phyloP scores from a whole-genome alignment of 2,329 filamentous ascomycete species.

The Aspergillus transmontanensis region DNA sequence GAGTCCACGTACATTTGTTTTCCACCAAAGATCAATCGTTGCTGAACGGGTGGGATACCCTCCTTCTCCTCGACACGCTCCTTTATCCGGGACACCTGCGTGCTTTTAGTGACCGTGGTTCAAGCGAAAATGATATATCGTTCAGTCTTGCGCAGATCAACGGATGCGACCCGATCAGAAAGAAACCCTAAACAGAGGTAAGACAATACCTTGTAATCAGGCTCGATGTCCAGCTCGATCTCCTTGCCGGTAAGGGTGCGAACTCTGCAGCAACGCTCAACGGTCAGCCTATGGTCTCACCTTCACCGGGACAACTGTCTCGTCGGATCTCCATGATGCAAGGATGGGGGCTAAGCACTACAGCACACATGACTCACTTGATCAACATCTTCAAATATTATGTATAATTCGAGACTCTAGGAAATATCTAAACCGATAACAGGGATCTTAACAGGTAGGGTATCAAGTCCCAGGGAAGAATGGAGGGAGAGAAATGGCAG shows the following conservation, averaged over 20 bases:
- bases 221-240: slow-evolving; percentile 97
- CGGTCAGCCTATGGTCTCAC: slow-evolving; percentile 6
- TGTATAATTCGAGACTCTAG: not conserved
- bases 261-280: slow-evolving; percentile 62
- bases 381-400: slow-evolving; percentile 49
- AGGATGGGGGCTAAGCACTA: not conserved
- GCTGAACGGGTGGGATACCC: slow-evolving; percentile 94
- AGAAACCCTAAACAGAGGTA: not conserved
- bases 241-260: slow-evolving; percentile 97
- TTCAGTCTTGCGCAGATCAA: not conserved
- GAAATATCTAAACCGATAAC: not conserved
- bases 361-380: slow-evolving; percentile 43
- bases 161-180: not conserved
- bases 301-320: not conserved
- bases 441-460: not conserved
- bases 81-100: slow-evolving; percentile 90
- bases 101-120: not conserved
- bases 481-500: slow-evolving; percentile 12
- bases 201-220: slow-evolving; percentile 76
- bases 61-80: slow-evolving; percentile 99
- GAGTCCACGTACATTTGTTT: slow-evolving; percentile 84
- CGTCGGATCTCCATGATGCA: not conserved
- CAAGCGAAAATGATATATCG: not conserved
- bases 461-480: not conserved
- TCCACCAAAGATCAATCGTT: slow-evolving; percentile 92